Base-by-base conservation (phyloP, 2,329 filamentous ascomycete species). In the Dactylonectria estremocensis region DNA sequence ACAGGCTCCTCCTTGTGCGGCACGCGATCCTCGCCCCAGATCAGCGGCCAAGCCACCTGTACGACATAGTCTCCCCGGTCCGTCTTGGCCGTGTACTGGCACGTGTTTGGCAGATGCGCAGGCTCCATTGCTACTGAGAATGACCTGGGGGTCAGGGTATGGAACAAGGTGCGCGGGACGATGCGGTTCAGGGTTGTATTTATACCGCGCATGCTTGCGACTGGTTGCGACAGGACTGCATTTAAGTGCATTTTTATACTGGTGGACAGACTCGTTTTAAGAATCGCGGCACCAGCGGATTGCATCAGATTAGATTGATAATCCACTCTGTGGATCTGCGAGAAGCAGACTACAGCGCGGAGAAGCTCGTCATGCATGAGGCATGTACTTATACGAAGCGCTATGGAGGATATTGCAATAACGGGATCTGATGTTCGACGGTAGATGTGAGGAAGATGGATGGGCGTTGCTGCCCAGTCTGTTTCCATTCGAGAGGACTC, bases 31-130 rank as follows among this genome's bases (percentile, higher is more conserved):
- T 71, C 69, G 2, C 67, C 67, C 78, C 76, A 79, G 40, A 66
- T 67, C n/a, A 78, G 33, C 9, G 77, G 78, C 74, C 74, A 80
- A 9, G 77, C 72, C 8, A 79, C 67, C 61, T 80, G 77, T 5
- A 80, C 64, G 3, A 78, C 67, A 33, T 79, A 80, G 16, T 77
- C 75, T 13, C 77, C 77, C 48, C 77, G 72, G 28, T 65, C 67
- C 0, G 77, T 74, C 50, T 72, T 64, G 7, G 73, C 71, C 31
- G 67, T 66, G 64, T 72, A 78, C 49, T 78, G 75, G 11, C 71
- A 71, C 0, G 77, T 76, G 40, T 78, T 78, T 3, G 73, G 77
- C 14, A 75, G 64, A 40, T 72, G 69, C 3, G 72, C 75, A 20
- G 58, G 62, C 14, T 71, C 69, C 33, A 72, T 64, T 2, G 61